Evolutionary conservation across 1,284 basidiomycete species (phyloP).

Genomic region (Xerocomus minutiporus): DNA sequence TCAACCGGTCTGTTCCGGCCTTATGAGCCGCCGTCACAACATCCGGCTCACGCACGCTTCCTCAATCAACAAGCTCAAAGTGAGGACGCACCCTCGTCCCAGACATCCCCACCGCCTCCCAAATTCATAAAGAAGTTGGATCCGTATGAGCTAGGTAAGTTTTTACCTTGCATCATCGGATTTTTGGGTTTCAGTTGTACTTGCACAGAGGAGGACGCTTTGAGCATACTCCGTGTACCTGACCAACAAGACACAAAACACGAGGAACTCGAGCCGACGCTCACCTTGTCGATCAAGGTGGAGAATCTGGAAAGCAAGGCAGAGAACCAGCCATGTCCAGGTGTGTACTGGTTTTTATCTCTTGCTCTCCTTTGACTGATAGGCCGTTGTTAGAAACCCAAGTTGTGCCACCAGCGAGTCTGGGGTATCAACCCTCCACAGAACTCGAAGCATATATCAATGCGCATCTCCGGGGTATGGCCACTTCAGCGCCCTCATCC

Average conservation of each 20-base stretch:
- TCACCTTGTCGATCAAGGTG: slow-evolving; percentile 4
- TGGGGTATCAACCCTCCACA: slow-evolving; percentile 8
- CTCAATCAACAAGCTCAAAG: not conserved
- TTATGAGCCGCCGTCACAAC: slow-evolving; percentile 25
- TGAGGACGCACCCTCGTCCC: not conserved
- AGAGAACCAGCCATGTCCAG: slow-evolving; percentile 4
- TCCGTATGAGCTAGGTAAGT: slow-evolving; percentile 28
- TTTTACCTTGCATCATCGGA: not conserved
- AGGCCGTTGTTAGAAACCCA: not conserved
- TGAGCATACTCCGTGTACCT: slow-evolving; percentile 13
- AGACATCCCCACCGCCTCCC: not conserved
- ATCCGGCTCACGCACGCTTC: slow-evolving; percentile 15
- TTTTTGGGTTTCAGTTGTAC: not conserved
- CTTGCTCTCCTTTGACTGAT: not conserved
- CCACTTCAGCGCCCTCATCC: too few species aligned
- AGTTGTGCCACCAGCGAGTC: slow-evolving; percentile 1
- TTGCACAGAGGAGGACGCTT: slow-evolving; percentile 27
- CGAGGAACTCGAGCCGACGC: slow-evolving; percentile 4
- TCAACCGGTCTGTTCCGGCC: slow-evolving; percentile 19
- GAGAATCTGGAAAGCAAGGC: slow-evolving; percentile 14
- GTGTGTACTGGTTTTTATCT: not conserved
- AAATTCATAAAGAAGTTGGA: slow-evolving; percentile 28
- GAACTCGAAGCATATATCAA: slow-evolving; percentile 12
- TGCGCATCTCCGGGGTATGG: not conserved
- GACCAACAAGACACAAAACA: slow-evolving; percentile 5